Evolutionary conservation across 768 basidiomycete species (phyloP).

Genomic region (Boletus insuetus): DNA sequence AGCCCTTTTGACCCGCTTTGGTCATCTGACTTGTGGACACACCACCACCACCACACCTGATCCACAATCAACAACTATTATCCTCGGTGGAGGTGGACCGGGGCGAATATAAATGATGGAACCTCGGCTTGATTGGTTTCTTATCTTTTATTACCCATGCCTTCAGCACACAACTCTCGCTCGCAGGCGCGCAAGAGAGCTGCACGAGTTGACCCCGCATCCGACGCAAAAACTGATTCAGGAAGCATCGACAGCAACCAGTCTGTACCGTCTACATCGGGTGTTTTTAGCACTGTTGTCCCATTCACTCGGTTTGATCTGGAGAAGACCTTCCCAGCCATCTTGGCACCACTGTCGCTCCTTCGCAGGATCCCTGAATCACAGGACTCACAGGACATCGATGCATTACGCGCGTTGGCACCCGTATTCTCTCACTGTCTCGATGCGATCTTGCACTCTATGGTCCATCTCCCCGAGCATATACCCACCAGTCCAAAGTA

Average conservation of each 20-base stretch:
- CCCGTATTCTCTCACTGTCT: slow-evolving; percentile 24
- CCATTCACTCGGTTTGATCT: slow-evolving; percentile 26
- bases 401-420: slow-evolving; percentile 29
- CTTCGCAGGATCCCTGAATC: slow-evolving; percentile 26
- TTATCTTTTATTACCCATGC: slow-evolving; percentile 5
- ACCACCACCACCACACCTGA: background rate
- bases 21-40: background rate
- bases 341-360: slow-evolving; percentile 28
- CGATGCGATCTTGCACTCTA: slow-evolving; percentile 27
- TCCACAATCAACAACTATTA: slow-evolving; percentile 12
- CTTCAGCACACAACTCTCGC: slow-evolving; percentile 2
- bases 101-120: slow-evolving; percentile 1
- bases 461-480: slow-evolving; percentile 21
- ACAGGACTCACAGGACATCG: slow-evolving; percentile 24
- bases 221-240: slow-evolving; percentile 8
- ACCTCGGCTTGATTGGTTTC: too few relatives aligned
- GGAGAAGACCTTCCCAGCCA: slow-evolving; percentile 36
- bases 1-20: slow-evolving; percentile 6
- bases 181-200: slow-evolving; percentile 11
- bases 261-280: slow-evolving; percentile 24
- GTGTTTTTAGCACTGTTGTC: background rate
- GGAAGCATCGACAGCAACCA: slow-evolving; percentile 27
- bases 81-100: slow-evolving; percentile 16
- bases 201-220: background rate
- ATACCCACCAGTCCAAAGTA: slow-evolving; percentile 22